These are phyloP conservation scores for Blumeriella jaapii DNA, from an alignment of 2,329 filamentous ascomycete species.

Conservation along the genomic window DNA sequence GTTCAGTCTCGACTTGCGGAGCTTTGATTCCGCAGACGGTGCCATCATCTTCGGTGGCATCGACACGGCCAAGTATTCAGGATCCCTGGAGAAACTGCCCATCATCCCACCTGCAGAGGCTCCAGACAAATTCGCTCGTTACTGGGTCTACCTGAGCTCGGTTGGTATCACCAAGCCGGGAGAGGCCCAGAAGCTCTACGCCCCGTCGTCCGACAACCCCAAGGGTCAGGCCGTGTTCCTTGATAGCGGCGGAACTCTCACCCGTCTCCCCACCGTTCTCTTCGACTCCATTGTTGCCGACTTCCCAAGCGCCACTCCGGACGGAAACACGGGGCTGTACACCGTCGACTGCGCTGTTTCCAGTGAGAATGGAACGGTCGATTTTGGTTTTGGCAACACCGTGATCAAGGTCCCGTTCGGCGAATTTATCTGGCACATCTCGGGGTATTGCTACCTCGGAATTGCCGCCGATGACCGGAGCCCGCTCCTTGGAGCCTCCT, in stretches of 20 bases:
- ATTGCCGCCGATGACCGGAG: slow-evolving; percentile 4
- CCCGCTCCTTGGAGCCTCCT: slow-evolving; percentile 11
- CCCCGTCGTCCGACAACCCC: slow-evolving; percentile 2
- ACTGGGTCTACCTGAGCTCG: slow-evolving; percentile 14
- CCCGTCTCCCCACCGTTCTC: slow-evolving; percentile 8
- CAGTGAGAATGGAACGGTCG: slow-evolving; percentile 6
- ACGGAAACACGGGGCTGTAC: slow-evolving; percentile 7
- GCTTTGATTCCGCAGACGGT: slow-evolving; percentile 6
- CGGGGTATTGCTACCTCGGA: slow-evolving; percentile 6
- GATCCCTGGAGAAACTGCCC: slow-evolving; percentile 9
- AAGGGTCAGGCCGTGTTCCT: slow-evolving; percentile 11
- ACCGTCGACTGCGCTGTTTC: slow-evolving; percentile 5
- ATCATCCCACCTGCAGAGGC: slow-evolving; percentile 11
- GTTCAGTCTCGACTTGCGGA: slow-evolving; percentile 10
- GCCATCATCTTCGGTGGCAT: slow-evolving; percentile 13
- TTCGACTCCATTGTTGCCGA: slow-evolving; percentile 10
- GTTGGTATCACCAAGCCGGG: slow-evolving; percentile 14
- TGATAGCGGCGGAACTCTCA: slow-evolving; percentile 13
- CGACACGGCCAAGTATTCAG: slow-evolving; percentile 10
- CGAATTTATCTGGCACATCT: slow-evolving; percentile 13
- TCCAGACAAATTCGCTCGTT: slow-evolving; percentile 9
- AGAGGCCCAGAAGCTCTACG: slow-evolving; percentile 3
- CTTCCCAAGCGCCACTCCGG: slow-evolving; percentile 9
- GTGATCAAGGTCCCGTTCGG: slow-evolving; percentile 12
- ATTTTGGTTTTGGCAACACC: slow-evolving; percentile 13